A percentile compares a stretch with the other conserved stretches of the same genome.
Conservation (phyloP, 495 filamentous ascomycete genomes). For the Trichodelitschia bisporula region DNA sequence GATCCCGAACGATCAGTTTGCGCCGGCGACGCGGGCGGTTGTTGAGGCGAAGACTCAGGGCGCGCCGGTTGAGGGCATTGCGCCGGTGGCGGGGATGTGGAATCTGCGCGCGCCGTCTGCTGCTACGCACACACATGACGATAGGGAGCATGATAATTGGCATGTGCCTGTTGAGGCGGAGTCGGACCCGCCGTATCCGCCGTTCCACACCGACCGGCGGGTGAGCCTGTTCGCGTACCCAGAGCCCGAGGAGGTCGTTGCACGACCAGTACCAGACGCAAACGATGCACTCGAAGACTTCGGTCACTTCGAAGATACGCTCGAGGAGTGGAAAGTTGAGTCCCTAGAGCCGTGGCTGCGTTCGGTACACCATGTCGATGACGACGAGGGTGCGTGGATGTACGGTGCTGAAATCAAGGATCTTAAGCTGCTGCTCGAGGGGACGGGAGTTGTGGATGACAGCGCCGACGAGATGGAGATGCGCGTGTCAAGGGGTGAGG, state of each 20-base stretch:
- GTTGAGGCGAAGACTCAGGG: neutral
- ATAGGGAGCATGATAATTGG: conserved; percentile 1
- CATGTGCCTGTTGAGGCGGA: conserved; percentile 63
- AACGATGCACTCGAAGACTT: neutral
- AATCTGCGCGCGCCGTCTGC: neutral
- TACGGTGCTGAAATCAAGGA: conserved; percentile 42
- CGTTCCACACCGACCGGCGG: conserved; percentile 69
- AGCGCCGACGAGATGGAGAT: conserved; percentile 12
- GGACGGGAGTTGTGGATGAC: conserved; percentile 15
- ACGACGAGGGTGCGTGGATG: conserved; percentile 27
- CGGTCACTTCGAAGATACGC: neutral
- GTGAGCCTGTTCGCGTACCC: conserved; percentile 43
- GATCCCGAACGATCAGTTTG: neutral
- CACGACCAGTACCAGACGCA: neutral
- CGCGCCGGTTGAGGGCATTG: neutral
- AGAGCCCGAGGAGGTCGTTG: conserved; percentile 1
- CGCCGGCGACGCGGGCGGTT: neutral
- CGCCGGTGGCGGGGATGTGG: neutral
- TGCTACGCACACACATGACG: neutral
- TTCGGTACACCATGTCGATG: conserved; percentile 8
- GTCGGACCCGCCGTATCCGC: conserved; percentile 71
- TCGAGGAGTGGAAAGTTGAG: neutral
- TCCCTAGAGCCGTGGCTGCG: conserved; percentile 9
- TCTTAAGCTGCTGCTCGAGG: conserved; percentile 24
- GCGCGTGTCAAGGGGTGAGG: conserved; percentile 33